These are phyloP conservation scores for Sphagnurus paluster DNA, from an alignment of 1,284 basidiomycete genomes.

Conservation along the genomic window DNA sequence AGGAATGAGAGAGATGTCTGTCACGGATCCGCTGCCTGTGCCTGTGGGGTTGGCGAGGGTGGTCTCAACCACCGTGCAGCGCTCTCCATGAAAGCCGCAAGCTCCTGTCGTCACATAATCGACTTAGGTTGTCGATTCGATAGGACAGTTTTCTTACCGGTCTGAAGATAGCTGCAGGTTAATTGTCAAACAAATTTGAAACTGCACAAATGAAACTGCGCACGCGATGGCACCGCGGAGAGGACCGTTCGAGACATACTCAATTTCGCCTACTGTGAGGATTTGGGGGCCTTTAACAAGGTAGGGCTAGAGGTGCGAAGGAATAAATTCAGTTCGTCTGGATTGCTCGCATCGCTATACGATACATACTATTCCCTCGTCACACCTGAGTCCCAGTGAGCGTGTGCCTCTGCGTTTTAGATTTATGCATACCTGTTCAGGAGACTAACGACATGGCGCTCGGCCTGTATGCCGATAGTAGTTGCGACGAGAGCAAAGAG, in stretches of 20 bases:
- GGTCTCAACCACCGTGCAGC: constrained; percentile 42
- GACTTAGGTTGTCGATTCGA: background rate
- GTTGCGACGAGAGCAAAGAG: constrained; percentile 16
- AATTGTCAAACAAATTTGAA: background rate
- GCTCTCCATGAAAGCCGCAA: constrained; percentile 44
- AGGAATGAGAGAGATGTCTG: constrained; percentile 46
- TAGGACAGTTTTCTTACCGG: constrained; percentile 22
- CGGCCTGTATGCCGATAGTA: constrained; percentile 22
- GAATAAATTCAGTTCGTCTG: background rate
- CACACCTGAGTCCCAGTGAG: too few relatives aligned
- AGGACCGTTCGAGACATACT: constrained; percentile 35
- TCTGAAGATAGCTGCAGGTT: constrained; percentile 36
- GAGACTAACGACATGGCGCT: constrained; percentile 31
- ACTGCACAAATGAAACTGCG: constrained; percentile 6
- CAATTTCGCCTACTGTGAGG: constrained; percentile 29
- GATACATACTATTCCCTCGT: constrained; percentile 24
- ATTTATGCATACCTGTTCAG: constrained; percentile 24
- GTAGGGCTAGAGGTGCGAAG: constrained; percentile 21
- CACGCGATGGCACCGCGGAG: constrained; percentile 39
- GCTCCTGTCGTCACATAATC: constrained; percentile 18
- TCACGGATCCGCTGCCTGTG: constrained; percentile 42
- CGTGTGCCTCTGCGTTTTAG: too few relatives aligned
- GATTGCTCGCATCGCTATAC: too few relatives aligned
- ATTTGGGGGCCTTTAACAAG: constrained; percentile 27
- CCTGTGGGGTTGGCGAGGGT: constrained; percentile 39